These are phyloP conservation scores for Pythium sukuiense DNA, from an alignment of 352 stramenopile genomes.

Conservation along the genomic window DNA sequence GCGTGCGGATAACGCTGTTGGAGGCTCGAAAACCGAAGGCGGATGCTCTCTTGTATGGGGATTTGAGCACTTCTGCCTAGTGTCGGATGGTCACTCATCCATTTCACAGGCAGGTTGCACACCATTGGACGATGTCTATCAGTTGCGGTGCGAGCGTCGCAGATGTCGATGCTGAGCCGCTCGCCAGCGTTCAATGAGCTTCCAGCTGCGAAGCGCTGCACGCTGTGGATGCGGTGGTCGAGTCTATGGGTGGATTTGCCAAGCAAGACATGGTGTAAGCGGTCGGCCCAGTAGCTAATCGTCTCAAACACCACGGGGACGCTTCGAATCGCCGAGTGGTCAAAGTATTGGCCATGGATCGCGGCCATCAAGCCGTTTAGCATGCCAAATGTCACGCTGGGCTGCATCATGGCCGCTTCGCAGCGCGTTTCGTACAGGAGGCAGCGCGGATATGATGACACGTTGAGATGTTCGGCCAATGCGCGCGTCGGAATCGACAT, in stretches of 20 bases:
- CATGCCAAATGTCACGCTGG: conserved; percentile 36
- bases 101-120: not conserved
- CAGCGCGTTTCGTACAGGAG: conserved; percentile 30
- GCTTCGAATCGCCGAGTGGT: not conserved
- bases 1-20: conserved; percentile 9
- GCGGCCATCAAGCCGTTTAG: conserved; percentile 33
- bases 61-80: not conserved
- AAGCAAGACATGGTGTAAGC: conserved; percentile 32
- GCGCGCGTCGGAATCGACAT: conserved; percentile 22
- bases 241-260: conserved; percentile 3
- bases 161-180: not conserved
- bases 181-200: not conserved
- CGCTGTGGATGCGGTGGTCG: conserved; percentile 8
- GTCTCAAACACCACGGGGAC: conserved; percentile 22
- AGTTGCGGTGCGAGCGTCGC: not conserved
- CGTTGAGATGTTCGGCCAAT: conserved; percentile 10
- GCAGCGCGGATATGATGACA: conserved; percentile 28
- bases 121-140: not conserved
- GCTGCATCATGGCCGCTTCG: conserved; percentile 11
- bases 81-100: not conserved
- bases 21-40: conserved; percentile 4
- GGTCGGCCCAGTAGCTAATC: conserved; percentile 34
- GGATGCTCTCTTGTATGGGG: conserved; percentile 9
- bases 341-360: conserved; percentile 19
- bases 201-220: not conserved